phyloP scores from a whole-genome alignment of 495 filamentous ascomycete species.

The Gamarada debralockiae region DNA sequence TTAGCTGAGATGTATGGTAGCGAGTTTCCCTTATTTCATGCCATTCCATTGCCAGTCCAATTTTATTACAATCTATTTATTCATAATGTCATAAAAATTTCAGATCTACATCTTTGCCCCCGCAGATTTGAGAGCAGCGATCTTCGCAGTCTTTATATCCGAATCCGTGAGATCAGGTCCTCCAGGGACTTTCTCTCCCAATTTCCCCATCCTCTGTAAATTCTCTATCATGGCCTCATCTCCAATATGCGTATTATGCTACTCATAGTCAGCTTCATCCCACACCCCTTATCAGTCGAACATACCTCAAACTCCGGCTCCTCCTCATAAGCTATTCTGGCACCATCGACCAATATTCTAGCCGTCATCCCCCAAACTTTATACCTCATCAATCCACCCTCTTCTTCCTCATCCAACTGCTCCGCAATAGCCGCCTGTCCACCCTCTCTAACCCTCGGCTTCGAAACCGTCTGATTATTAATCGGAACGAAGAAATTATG shows the following conservation, averaged over 20 bases:
- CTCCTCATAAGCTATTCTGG: conserved; percentile 73
- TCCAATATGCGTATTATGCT: conserved; percentile 72
- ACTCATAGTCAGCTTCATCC: neutral
- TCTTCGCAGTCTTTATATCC: conserved; percentile 18
- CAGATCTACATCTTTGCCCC: conserved; percentile 19
- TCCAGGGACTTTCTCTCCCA: conserved; percentile 49
- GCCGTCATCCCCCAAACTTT: conserved; percentile 93
- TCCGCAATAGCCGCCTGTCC: conserved; percentile 28
- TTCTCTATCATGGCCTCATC: conserved; percentile 72
- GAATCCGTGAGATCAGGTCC: conserved; percentile 21
- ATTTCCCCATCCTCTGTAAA: conserved; percentile 55
- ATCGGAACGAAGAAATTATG: conserved; percentile 88
- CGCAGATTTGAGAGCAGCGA: neutral
- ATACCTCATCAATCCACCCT: conserved; percentile 51
- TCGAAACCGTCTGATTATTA: conserved; percentile 53
- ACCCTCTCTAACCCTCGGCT: conserved; percentile 35
- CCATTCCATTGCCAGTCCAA: too few species aligned
- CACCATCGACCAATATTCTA: conserved; percentile 79
- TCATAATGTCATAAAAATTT: neutral
- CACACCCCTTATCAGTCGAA: neutral
- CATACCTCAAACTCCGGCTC: conserved; percentile 73
- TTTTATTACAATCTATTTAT: too few species aligned
- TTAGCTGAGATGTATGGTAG: too few species aligned
- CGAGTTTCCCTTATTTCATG: too few species aligned
- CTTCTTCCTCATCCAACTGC: conserved; percentile 38